Evolutionary conservation across 805 yeast species (phyloP), one percentile per base, ranked within the genome.

Genomic region (Myxozyma geophila): DNA sequence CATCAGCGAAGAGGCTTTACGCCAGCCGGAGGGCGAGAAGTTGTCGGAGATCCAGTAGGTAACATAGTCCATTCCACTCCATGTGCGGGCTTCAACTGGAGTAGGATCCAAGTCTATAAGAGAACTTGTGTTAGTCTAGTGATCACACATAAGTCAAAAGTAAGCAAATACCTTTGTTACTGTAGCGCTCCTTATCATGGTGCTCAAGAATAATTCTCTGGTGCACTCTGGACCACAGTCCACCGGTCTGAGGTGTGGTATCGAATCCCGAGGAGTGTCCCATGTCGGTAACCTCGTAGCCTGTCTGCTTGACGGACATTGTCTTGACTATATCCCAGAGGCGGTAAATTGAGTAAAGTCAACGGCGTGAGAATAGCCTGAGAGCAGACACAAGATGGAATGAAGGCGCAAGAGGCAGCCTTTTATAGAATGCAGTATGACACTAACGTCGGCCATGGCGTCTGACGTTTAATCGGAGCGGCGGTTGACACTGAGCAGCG

Each of bases 11-110:
- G 70, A 44, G 23, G 70, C 68, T 10, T 61, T 57, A 46, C 69
- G 68, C 69, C 68, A 67, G 7, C 69, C 67, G 13, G 54, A 44
- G 41, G 63, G 60, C 15, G 67, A 52, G 52, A 59, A 58, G 53
- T 55, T 59, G 44, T 64, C 67, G 28, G 67, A 64, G 36, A 64
- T 64, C 67, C 67, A 64, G 60, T 62, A 64, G 33, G 58, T 48
- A 21, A 60, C 61, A 33, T 62, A 58, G 51, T 58, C 51, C 56
- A 41, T 40, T 2, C 51, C 70, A 19, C 78, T 79, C 85, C 85
- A 83, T 0, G 80, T 78, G 58, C 86, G 73, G 66, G 85, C 48
- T 15, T 58, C 49, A 12, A 57, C 50, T 8, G 69, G 69, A 21
- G 63, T 57, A 41, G 71, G 71, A 41, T 53, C 59, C 15, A 68